Base-by-base conservation (phyloP, 2,329 filamentous ascomycete genomes). In the Diaporthe sp. region DNA sequence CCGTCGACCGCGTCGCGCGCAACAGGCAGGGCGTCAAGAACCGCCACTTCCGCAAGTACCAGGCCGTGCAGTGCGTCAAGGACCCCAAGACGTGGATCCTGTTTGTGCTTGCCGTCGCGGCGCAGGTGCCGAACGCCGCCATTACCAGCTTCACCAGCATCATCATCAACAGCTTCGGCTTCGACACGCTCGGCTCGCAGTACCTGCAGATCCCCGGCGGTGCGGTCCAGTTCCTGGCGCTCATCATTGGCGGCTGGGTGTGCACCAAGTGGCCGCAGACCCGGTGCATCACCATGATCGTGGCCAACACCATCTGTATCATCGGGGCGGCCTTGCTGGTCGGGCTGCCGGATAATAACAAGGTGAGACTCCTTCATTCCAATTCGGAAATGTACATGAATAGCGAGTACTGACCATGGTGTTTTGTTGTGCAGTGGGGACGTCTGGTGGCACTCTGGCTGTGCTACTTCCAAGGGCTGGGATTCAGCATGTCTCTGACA, bases 21-120 rank as follows among this genome's bases (percentile, higher is more conserved):
- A 90, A 91, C 77, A 82, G 85, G 13, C 86, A 89, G 74, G 89
- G 89, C 0, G 86, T 91, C 69, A 90, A 90, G 79, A 91, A 89
- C 77, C 83, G 83, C 9, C 83, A 88, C 37, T 88, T 88, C 80
- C 86, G 87, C 74, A 81, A 78, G 80, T 83, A 86, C 57, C 87
- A 88, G 79, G 84, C 86, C 5, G 82, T 83, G 76, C 87, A 90
- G 79, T 87, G 87, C 0, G 78, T 87, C 1, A 65, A 80, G 4
- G 90, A 92, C 77, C 85, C 89, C 0, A 91, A 92, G 81, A 90
- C 89, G 0, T 92, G 90, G 89, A 84, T 92, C 22, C 79, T 92
- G 7, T 90, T 91, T 74, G 77, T 90, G 39, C 73, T 77, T 53
- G 74, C 76, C 4, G 59, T 74, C 17, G 74, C 57, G 13, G 76